Base-by-base conservation (phyloP, 176 grass and related monocot species). In the Typha latifolia region DNA sequence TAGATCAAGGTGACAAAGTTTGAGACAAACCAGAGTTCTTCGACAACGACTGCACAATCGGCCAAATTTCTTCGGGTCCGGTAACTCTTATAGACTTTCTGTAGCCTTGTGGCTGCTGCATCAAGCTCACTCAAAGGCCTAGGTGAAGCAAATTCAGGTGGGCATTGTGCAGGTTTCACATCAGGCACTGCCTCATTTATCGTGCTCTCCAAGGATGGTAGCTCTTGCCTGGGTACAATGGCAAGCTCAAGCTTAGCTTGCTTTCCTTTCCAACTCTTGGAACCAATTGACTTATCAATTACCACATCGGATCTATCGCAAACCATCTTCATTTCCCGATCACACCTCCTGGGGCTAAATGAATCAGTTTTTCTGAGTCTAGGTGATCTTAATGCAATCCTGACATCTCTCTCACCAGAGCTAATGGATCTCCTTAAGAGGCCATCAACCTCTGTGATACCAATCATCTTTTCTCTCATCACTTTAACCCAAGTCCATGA, bases 21-120 rank as follows among this genome's bases (percentile, higher is more conserved):
- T 6, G 37, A 67, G 14, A 63, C 72, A 15, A 74, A 93, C 89
- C 95, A 99, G 53, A 99, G 81, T 88, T 99, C 95, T 75, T 99
- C 95, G 14, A 82, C 56, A 27, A 99, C 81, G 11, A 95, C 90
- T 12, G 90, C 90, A 24, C 90, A 95, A 32, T 95, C 90, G 3
- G 90, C 90, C 18, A 95, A 83, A 73, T 84, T 90, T 70, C 90
- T 70, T 69, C 90, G 51, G 26, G 90, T 90, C 24, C 90, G 67
- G 72, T 95, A 90, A 63, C 90, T 90, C 80, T 95, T 95, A 82
- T 95, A 95, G 61, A 95, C 86, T 61, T 90, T 95, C 77, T 95
- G 90, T 6, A 95, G 67, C 65, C 86, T 95, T 27, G 90, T 68
- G 0, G 90, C 90, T 50, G 90, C 90, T 1, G 80, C 90, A 14